phyloP scores from a whole-genome alignment of 108 stramenopile genomes.

The Skeletonema menzelii region DNA sequence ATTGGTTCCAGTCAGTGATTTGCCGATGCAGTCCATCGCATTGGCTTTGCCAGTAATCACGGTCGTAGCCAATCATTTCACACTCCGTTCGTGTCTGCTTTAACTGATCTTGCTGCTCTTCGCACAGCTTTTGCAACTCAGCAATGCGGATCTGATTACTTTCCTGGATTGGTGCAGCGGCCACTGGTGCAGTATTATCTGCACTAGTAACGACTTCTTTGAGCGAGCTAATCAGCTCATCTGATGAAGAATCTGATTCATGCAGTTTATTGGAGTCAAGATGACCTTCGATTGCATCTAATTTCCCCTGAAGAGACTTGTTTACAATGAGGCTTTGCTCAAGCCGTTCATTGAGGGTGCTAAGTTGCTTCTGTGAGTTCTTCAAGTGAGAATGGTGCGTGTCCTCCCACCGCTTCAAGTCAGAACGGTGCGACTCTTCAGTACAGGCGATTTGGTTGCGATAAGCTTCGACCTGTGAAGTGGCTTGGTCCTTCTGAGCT shows the following conservation, averaged over 20 bases:
- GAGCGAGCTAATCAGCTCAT: conserved; percentile 21
- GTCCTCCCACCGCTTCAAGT: conserved; percentile 19
- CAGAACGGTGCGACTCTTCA: conserved; percentile 17
- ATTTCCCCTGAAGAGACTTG: conserved; percentile 22
- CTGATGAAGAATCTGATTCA: conserved; percentile 13
- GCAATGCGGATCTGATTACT: conserved; percentile 26
- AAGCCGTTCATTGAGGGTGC: conserved; percentile 26
- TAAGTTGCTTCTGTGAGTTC: conserved; percentile 31
- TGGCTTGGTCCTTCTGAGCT: conserved; percentile 15
- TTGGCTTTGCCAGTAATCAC: conserved; percentile 29
- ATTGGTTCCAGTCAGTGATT: conserved; percentile 23
- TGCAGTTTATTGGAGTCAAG: conserved; percentile 26
- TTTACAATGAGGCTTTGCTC: conserved; percentile 19
- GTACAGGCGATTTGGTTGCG: conserved; percentile 13
- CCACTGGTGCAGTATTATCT: conserved; percentile 2
- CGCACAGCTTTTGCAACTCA: conserved; percentile 22
- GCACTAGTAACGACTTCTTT: conserved; percentile 19
- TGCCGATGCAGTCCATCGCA: conserved; percentile 26
- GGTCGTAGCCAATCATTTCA: conserved; percentile 30
- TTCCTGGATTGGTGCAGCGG: conserved; percentile 15
- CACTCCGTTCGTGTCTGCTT: conserved; percentile 28
- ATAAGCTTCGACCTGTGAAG: conserved; percentile 24
- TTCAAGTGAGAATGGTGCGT: conserved; percentile 27
- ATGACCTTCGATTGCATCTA: conserved; percentile 15
- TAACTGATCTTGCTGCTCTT: conserved; percentile 22